Evolutionary conservation across 2,329 filamentous ascomycete species (phyloP).

Genomic region (Paracoccidioides brasiliensis): DNA sequence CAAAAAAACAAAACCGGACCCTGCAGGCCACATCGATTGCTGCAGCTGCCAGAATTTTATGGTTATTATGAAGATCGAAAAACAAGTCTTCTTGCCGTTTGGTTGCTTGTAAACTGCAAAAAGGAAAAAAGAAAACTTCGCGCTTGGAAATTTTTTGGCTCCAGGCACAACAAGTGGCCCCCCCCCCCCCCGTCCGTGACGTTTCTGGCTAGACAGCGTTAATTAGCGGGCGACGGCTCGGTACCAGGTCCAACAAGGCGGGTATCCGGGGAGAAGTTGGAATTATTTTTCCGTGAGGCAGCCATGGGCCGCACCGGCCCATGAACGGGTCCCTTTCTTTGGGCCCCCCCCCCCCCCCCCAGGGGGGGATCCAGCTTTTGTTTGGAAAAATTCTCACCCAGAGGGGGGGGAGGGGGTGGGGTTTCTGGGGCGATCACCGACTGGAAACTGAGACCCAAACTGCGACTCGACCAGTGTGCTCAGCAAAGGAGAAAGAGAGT

Average conservation of each 20-base stretch:
- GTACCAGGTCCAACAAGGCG: slow-evolving; percentile 2
- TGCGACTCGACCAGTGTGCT: background rate
- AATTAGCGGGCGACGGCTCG: background rate
- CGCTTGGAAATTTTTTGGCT: background rate
- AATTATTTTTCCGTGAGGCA: background rate
- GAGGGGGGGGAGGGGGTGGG: background rate
- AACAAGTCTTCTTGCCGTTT: background rate
- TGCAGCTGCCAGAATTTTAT: background rate
- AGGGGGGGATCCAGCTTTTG: no score
- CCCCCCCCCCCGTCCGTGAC: background rate
- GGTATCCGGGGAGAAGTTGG: background rate
- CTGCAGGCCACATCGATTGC: background rate
- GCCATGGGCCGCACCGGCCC: background rate
- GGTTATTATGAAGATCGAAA: background rate
- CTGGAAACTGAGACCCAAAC: background rate
- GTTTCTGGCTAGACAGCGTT: background rate
- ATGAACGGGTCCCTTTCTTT: no score
- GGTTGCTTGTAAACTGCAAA: background rate
- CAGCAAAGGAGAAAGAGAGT: background rate
- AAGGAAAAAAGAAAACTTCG: background rate
- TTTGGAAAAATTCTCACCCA: no score
- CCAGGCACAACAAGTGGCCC: no score
- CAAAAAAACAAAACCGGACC: background rate
- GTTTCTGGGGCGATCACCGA: no score
- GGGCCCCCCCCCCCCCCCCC: no score